Evolutionary conservation across 1,284 basidiomycete genomes (phyloP).

Genomic region (Pseudozyma flocculosa): DNA sequence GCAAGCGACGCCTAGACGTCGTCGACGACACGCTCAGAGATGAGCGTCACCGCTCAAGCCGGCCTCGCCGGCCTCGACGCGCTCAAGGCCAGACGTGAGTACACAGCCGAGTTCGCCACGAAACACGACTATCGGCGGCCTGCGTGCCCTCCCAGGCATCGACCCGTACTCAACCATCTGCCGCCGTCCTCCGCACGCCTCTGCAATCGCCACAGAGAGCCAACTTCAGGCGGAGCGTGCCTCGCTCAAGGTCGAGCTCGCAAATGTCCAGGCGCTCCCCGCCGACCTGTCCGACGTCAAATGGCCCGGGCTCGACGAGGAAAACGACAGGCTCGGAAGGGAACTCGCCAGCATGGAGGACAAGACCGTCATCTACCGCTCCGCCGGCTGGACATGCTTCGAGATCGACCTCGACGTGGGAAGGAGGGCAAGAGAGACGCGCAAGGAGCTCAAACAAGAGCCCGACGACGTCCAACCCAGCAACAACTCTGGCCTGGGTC

Average conservation of each 20-base stretch:
- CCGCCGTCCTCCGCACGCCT: too few species aligned
- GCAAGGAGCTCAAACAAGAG: slow-evolving; percentile 2
- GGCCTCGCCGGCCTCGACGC: too few species aligned
- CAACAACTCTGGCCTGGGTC: slow-evolving; percentile 11
- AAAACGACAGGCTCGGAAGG: slow-evolving; percentile 17
- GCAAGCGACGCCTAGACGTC: too few species aligned
- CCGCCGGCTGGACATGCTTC: slow-evolving; percentile 39
- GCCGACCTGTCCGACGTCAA: neutral
- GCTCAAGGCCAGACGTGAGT: too few species aligned
- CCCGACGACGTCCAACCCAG: slow-evolving; percentile 12
- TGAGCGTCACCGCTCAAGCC: too few species aligned
- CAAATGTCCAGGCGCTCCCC: slow-evolving; percentile 15
- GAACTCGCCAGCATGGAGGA: slow-evolving; percentile 28
- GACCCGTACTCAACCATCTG: too few species aligned
- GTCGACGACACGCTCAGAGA: too few species aligned
- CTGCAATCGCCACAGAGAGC: neutral
- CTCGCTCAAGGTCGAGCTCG: slow-evolving; percentile 23
- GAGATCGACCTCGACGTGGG: slow-evolving; percentile 44
- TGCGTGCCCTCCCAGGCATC: too few species aligned
- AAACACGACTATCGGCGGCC: too few species aligned
- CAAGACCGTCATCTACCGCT: slow-evolving; percentile 31
- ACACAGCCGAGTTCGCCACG: too few species aligned
- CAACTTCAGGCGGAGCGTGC: slow-evolving; percentile 27
- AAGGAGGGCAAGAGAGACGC: slow-evolving; percentile 21
- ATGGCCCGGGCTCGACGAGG: slow-evolving; percentile 3